Conservation (phyloP, 352 stramenopile species). For the Phytopythium kandeliae region DNA sequence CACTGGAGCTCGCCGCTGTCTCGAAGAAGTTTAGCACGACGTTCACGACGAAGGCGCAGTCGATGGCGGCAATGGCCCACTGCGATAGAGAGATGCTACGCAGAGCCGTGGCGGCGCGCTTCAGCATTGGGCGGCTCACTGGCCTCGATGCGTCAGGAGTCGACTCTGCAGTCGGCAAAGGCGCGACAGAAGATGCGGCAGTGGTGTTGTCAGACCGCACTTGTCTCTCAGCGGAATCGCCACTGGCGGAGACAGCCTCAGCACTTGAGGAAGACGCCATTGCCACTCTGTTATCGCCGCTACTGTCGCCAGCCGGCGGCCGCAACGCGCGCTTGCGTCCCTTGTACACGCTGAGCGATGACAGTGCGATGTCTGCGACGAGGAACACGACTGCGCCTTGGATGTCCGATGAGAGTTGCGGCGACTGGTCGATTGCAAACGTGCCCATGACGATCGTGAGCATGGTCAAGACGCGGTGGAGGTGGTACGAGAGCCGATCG, state of each 20-base stretch:
- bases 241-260: background rate
- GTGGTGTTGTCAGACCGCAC: background rate
- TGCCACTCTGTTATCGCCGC: background rate
- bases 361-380: conserved; percentile 19
- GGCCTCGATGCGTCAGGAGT: background rate
- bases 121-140: conserved; percentile 9
- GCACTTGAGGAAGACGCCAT: background rate
- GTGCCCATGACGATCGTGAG: conserved; percentile 27
- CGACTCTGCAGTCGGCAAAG: background rate
- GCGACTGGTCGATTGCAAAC: conserved; percentile 14
- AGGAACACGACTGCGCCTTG: conserved; percentile 22
- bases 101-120: conserved; percentile 11
- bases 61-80: conserved; percentile 12
- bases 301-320: background rate
- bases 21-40: conserved; percentile 24
- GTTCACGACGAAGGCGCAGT: conserved; percentile 12
- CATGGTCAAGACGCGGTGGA: conserved; percentile 24
- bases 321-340: conserved; percentile 4
- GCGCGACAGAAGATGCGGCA: background rate
- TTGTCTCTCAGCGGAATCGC: background rate
- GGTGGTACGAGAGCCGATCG: conserved; percentile 19
- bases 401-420: conserved; percentile 18
- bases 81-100: conserved; percentile 11
- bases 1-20: conserved; percentile 3
- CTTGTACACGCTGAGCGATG: conserved; percentile 13